Conservation (phyloP, 1,139 yeast species). For the Nakaseomyces sp. region DNA sequence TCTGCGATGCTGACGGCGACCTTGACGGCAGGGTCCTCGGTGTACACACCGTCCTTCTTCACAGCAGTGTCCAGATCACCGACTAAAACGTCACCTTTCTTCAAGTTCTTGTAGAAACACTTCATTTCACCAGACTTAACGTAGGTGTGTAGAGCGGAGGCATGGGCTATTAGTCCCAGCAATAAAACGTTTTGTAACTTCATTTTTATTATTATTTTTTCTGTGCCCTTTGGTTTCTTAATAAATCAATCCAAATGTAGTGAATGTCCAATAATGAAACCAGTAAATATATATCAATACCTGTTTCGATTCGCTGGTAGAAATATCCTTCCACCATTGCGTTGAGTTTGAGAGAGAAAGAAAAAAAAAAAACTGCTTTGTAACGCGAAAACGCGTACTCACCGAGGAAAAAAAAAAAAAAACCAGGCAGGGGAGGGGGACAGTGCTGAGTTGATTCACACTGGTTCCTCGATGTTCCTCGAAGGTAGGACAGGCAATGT, state of each 20-base stretch:
- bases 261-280: no score
- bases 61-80: slow-evolving; percentile 37
- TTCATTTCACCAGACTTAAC: slow-evolving; percentile 27
- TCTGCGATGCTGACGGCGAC: slow-evolving; percentile 44
- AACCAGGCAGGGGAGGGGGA: background rate
- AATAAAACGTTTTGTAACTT: slow-evolving; percentile 1
- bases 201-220: background rate
- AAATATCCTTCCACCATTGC: no score
- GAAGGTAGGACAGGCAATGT: background rate
- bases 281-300: no score
- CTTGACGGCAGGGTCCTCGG: slow-evolving; percentile 32
- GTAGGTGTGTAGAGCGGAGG: slow-evolving; percentile 28
- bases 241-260: no score
- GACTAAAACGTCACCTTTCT: slow-evolving; percentile 41
- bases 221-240: no score
- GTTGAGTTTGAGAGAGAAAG: no score
- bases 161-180: background rate
- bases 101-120: slow-evolving; percentile 50
- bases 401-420: no score
- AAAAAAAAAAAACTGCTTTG: no score
- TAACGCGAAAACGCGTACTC: no score
- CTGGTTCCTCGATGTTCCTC: slow-evolving; percentile 1
- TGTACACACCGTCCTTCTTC: slow-evolving; percentile 32
- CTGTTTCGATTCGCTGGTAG: no score
- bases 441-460: no score